A percentile compares a stretch with the other conserved stretches of the same genome.
phyloP scores from a whole-genome alignment of 1,284 basidiomycete species.

The Sporisorium iseilematis-ciliati region DNA sequence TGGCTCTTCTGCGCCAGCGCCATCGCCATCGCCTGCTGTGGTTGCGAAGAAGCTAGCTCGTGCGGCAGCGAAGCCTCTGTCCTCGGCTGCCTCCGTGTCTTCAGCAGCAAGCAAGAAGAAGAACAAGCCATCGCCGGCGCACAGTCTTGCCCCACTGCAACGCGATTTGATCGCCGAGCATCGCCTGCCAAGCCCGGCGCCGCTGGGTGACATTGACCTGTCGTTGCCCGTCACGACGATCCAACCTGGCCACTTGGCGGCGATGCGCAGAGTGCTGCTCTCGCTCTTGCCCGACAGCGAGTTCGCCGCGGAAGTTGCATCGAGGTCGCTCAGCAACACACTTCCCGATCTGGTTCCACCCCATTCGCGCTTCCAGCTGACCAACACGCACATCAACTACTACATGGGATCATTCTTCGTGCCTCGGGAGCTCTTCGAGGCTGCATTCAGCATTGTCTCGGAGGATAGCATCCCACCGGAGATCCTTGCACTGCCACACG shows the following conservation, averaged over 20 bases:
- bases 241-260: constrained; percentile 34
- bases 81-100: constrained; percentile 4
- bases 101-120: constrained; percentile 13
- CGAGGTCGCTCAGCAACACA: constrained; percentile 9
- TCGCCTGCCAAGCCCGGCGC: constrained; percentile 16
- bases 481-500: constrained; percentile 40
- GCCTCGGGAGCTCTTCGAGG: constrained; percentile 29
- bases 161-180: constrained; percentile 37
- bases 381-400: constrained; percentile 46
- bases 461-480: constrained; percentile 35
- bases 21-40: neutral
- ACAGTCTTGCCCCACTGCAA: constrained; percentile 22
- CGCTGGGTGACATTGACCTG: constrained; percentile 29
- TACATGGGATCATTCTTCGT: constrained; percentile 33
- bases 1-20: neutral
- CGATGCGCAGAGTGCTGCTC: constrained; percentile 38
- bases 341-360: constrained; percentile 29
- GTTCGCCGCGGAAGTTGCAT: constrained; percentile 25
- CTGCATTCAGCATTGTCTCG: constrained; percentile 34
- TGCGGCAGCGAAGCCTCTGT: neutral
- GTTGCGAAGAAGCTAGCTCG: constrained; percentile 1
- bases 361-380: constrained; percentile 44
- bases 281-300: constrained; percentile 30
- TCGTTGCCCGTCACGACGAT: constrained; percentile 18
- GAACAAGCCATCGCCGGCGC: constrained; percentile 6